These are phyloP conservation scores for Ramalina intermedia DNA, from an alignment of 495 filamentous ascomycete genomes.

Conservation along the genomic window DNA sequence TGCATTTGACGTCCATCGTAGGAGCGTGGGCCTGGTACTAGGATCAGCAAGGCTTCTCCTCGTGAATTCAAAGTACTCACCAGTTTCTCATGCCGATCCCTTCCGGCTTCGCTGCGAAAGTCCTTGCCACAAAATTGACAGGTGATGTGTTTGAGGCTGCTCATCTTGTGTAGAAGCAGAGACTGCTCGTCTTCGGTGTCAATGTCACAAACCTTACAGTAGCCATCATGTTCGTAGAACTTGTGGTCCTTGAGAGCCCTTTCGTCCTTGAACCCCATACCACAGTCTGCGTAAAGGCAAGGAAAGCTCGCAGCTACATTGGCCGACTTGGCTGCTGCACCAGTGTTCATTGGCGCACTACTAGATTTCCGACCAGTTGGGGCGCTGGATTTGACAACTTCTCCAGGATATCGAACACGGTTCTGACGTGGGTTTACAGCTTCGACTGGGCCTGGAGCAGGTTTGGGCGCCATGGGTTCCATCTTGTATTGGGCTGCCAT, in stretches of 20 bases:
- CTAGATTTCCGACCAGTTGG: background rate
- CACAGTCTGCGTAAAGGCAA: conserved; percentile 49
- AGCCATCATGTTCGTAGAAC: conserved; percentile 27
- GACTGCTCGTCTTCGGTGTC: conserved; percentile 31
- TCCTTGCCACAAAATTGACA: conserved; percentile 39
- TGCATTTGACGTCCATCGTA: conserved; percentile 30
- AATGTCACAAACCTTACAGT: conserved; percentile 35
- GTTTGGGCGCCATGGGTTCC: too few relatives aligned
- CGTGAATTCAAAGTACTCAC: conserved; percentile 19
- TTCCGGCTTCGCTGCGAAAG: conserved; percentile 31
- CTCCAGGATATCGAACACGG: too few relatives aligned
- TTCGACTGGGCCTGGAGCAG: too few relatives aligned
- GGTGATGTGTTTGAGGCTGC: conserved; percentile 28
- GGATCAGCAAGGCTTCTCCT: background rate
- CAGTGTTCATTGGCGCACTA: conserved; percentile 4
- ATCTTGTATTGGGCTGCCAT: too few relatives aligned
- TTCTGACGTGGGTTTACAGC: too few relatives aligned
- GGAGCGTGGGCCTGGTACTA: conserved; percentile 26
- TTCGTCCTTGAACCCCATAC: conserved; percentile 40
- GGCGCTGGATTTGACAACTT: too few relatives aligned
- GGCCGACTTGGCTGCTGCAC: conserved; percentile 1
- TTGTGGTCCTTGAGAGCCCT: conserved; percentile 35
- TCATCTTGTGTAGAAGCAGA: conserved; percentile 27
- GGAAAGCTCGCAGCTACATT: conserved; percentile 23
- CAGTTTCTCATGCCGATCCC: conserved; percentile 29